phyloP scores from a whole-genome alignment of 1,284 basidiomycete genomes.

The Limonomyces culmigenus region DNA sequence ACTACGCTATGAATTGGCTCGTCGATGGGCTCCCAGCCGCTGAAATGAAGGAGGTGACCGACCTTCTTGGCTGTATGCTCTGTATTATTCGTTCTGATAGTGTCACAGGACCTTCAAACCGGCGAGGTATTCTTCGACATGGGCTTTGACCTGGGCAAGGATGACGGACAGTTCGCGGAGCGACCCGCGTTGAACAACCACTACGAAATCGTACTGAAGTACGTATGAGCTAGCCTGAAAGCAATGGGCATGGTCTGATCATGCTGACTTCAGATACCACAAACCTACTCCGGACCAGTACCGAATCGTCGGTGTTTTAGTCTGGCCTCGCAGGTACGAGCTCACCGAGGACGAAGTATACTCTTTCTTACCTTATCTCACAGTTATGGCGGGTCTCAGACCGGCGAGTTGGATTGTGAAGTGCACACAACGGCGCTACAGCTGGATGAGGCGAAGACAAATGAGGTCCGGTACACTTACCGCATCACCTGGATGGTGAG shows the following conservation, averaged over 20 bases:
- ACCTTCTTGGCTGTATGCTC: too few species aligned
- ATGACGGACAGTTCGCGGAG: conserved; percentile 35
- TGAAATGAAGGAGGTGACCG: conserved; percentile 84
- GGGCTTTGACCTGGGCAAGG: conserved; percentile 68
- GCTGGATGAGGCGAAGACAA: conserved; percentile 44
- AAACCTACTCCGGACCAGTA: conserved; percentile 47
- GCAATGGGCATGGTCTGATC: too few species aligned
- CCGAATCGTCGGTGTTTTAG: conserved; percentile 82
- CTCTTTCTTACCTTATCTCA: conserved; percentile 3
- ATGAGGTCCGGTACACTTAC: conserved; percentile 80
- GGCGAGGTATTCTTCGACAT: conserved; percentile 81
- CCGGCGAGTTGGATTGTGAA: conserved; percentile 22
- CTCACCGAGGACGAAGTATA: background rate
- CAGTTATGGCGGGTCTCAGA: conserved; percentile 45
- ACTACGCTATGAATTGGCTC: conserved; percentile 92
- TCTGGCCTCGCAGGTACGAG: conserved; percentile 70
- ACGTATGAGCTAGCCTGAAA: too few species aligned
- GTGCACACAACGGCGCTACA: conserved; percentile 25
- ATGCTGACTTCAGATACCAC: conserved; percentile 61
- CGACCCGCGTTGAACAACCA: conserved; percentile 79
- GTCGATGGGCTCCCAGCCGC: conserved; percentile 89
- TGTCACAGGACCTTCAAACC: conserved; percentile 57
- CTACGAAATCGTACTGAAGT: conserved; percentile 73
- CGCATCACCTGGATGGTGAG: conserved; percentile 74
- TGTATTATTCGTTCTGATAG: too few species aligned